Conservation (phyloP, 1,284 basidiomycete species). For the Sporisorium exsertum region DNA sequence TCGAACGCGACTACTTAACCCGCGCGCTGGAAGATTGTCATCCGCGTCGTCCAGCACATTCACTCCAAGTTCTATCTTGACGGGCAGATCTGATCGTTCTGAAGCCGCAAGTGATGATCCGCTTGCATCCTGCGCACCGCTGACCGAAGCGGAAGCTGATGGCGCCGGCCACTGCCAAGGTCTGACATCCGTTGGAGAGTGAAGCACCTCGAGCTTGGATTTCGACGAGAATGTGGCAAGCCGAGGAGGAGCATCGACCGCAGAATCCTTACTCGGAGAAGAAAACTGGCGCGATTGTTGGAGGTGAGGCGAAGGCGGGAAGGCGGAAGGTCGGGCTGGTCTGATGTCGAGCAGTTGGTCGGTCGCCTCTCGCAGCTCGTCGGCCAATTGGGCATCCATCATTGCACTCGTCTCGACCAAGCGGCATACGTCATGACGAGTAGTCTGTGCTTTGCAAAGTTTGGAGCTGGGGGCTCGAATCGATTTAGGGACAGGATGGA, state of each 20-base stretch:
- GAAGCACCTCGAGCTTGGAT: slow-evolving; percentile 36
- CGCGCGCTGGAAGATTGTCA: slow-evolving; percentile 32
- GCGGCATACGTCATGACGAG: slow-evolving; percentile 1
- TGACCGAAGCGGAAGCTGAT: background rate
- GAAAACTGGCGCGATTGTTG: background rate
- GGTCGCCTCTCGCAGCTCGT: slow-evolving; percentile 51
- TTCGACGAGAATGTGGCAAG: slow-evolving; percentile 17
- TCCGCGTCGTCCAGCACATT: slow-evolving; percentile 27
- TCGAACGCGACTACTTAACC: slow-evolving; percentile 23
- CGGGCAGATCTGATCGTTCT: slow-evolving; percentile 1
- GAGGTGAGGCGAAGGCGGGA: slow-evolving; percentile 17
- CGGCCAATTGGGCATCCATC: slow-evolving; percentile 46
- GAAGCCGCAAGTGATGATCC: slow-evolving; percentile 3
- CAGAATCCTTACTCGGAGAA: background rate
- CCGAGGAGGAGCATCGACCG: background rate
- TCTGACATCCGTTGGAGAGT: slow-evolving; percentile 43
- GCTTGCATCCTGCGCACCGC: background rate
- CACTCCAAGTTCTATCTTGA: slow-evolving; percentile 15
- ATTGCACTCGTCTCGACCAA: background rate
- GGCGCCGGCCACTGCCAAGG: slow-evolving; percentile 39
- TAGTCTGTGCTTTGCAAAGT: background rate
- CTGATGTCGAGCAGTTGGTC: slow-evolving; percentile 46
- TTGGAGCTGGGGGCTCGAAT: background rate
- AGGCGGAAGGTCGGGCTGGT: slow-evolving; percentile 9
- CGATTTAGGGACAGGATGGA: background rate